Evolutionary conservation across 805 yeast genomes (phyloP), one percentile per base, ranked within the genome.

Genomic region (Phaffomyces opuntiae): DNA sequence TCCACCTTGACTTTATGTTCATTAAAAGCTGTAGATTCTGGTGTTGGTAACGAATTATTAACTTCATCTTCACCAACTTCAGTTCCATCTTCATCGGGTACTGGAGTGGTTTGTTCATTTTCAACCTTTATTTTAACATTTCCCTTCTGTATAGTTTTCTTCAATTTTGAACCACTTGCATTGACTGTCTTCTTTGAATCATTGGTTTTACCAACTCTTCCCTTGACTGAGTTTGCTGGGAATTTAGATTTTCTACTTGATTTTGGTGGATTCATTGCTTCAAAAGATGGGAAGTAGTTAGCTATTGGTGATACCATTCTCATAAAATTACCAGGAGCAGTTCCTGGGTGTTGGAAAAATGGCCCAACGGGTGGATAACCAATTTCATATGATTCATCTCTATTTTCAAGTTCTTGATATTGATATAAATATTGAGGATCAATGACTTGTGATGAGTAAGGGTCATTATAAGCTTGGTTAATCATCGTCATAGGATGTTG

Each of bases 211-310:
- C 43, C 39, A 2, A 35, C 19, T 35, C 14, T 35, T 19, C 14
- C 19, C 7, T 35, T 35, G 6, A 35, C 19, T 17, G 46, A 21
- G 8, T 44, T 44, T 24, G 34, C 6, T n/a, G 9, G 44, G n/a
- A 47, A 43, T 11, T 17, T 48, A 16, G 45, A 31, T 26, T 49
- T 55, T 24, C 50, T 46, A 27, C 50, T 43, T 14, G 48, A 36
- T 16, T 36, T 45, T 16, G 62, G 59, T 24, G 62, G 63, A 21
- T 56, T 56, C n/a, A 57, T 52, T 2, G 63, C 61, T 42, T 57
- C 59, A 46, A 53, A 59, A 3, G 57, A 46, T 32, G 63, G 62
- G 53, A 59, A 59, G 8, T 47, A 55, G 25, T 54, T 43, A 2
- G 52, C 54, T 39, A 53, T 50, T 29, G 63, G 62, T 11, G 62